These are phyloP conservation scores for Gyrodon lividus DNA, from an alignment of 768 basidiomycete species.

Conservation along the genomic window DNA sequence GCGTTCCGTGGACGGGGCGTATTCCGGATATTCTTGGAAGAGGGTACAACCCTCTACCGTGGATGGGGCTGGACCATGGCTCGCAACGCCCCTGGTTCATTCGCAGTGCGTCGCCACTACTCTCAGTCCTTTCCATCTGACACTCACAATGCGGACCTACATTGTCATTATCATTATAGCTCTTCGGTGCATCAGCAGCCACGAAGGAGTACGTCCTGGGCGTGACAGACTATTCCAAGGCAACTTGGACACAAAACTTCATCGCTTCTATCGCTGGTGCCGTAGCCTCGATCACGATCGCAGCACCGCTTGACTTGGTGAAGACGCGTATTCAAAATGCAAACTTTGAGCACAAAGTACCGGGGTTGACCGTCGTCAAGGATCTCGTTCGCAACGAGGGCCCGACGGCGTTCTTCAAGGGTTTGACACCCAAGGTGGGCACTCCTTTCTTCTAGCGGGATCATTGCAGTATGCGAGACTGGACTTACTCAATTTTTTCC, in stretches of 20 bases:
- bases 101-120: slow-evolving; percentile 65
- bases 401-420: slow-evolving; percentile 86
- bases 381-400: slow-evolving; percentile 91
- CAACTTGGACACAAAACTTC: slow-evolving; percentile 98
- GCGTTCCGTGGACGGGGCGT: slow-evolving; percentile 95
- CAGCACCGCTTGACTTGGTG: slow-evolving; percentile 92
- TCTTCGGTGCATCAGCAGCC: slow-evolving; percentile 93
- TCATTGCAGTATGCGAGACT: slow-evolving; percentile 26
- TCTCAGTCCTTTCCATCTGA: neutral
- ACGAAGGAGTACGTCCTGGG: slow-evolving; percentile 94
- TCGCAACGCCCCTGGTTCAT: slow-evolving; percentile 92
- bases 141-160: neutral
- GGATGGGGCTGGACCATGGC: slow-evolving; percentile 99
- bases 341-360: slow-evolving; percentile 86
- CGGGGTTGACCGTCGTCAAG: slow-evolving; percentile 75
- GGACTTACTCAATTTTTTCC: too few relatives aligned
- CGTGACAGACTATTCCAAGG: slow-evolving; percentile 85
- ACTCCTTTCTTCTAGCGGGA: slow-evolving; percentile 15
- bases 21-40: slow-evolving; percentile 86
- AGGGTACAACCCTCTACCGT: slow-evolving; percentile 88
- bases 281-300: slow-evolving; percentile 92
- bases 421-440: slow-evolving; percentile 89
- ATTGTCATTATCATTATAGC: too few relatives aligned
- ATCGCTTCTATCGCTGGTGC: slow-evolving; percentile 93
- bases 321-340: slow-evolving; percentile 99